Evolutionary conservation across 2,329 filamentous ascomycete genomes (phyloP).

Genomic region (Amphichorda felina): DNA sequence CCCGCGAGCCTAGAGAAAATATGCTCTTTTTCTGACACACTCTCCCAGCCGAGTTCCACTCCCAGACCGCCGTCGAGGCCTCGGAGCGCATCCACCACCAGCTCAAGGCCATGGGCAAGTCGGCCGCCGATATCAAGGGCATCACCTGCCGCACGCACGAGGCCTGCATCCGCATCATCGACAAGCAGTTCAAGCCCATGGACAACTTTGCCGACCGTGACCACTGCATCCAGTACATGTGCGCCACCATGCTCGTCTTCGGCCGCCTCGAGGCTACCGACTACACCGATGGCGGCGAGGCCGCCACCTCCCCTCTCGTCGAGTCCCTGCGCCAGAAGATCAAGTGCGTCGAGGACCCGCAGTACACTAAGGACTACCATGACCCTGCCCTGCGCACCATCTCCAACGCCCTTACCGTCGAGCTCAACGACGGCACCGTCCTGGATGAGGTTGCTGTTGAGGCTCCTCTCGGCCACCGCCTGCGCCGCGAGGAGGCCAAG

Average conservation of each 20-base stretch:
- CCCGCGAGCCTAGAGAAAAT: no score
- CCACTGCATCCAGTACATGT: conserved; percentile 99
- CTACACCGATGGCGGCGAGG: conserved; percentile 87
- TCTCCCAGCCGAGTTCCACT: conserved; percentile 76
- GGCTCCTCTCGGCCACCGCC: conserved; percentile 84
- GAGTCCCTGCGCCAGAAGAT: conserved; percentile 91
- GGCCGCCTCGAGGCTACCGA: conserved; percentile 87
- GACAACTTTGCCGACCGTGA: conserved; percentile 99
- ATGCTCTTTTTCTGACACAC: conserved; percentile 2
- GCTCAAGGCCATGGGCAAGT: conserved; percentile 77
- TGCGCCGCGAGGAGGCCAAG: conserved; percentile 92
- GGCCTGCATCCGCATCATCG: conserved; percentile 96
- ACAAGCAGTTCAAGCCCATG: conserved; percentile 99
- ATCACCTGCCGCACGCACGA: conserved; percentile 95
- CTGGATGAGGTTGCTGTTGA: conserved; percentile 86
- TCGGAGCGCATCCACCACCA: conserved; percentile 79
- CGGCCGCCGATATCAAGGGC: conserved; percentile 82
- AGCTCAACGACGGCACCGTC: conserved; percentile 85
- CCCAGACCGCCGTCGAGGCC: conserved; percentile 93
- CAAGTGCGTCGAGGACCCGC: conserved; percentile 88
- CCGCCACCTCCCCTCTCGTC: conserved; percentile 78
- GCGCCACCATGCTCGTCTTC: conserved; percentile 88
- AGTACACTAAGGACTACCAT: conserved; percentile 94
- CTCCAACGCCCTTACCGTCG: conserved; percentile 91
- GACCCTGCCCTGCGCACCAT: conserved; percentile 89